Base-by-base conservation (phyloP, 179 eudicot genomes). In the Heliamphora pulchella region DNA sequence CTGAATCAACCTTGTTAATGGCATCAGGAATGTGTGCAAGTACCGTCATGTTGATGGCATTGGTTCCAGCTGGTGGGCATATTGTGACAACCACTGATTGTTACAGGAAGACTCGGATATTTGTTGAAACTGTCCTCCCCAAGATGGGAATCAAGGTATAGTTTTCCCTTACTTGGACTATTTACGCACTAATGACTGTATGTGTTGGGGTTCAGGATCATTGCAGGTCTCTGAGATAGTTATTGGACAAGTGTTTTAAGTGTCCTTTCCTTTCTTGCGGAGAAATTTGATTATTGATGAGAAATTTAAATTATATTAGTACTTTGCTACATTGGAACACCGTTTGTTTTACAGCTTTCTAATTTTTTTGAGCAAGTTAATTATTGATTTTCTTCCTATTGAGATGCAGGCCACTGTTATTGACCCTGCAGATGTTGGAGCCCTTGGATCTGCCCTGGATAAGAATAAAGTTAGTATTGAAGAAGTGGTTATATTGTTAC, bases 1-100 rank as follows among this genome's bases (percentile, higher is more conserved):
- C 99, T 80, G 98, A 96, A 88, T 92, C 99, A 75, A 96, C 99
- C 51, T 57, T 96, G 78, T 63, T 96, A 75, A 43, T 89, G 88
- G 96, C 99, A 74, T 96, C 99, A 71, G 99, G 99, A 83, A 96
- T 96, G 99, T 92, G 92, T 83, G 99, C 97, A 39, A 96, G 96
- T 82, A 92, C 90, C 75, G 91, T 91, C 83, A 85, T 96, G 93
- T 74, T 96, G 87, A 57, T 94, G 90, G 97, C 99, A 67, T 85
- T 96, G 89, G 91, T 96, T 76, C 99, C 99, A 65, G 94, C 98
- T 78, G 98, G 97, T 82, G 98, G 99, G 57, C 99, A 94, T 85
- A 85, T 96, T 78, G 91, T 96, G 61, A 94, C 98, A 11, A 96
- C 98, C 74, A 92, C 98, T 54, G 99, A 96, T 81, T 96, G 99